A percentile compares a stretch with the other conserved stretches of the same genome.
Conservation (phyloP, 2,329 filamentous ascomycete species). For the Talaromyces atroroseus region DNA sequence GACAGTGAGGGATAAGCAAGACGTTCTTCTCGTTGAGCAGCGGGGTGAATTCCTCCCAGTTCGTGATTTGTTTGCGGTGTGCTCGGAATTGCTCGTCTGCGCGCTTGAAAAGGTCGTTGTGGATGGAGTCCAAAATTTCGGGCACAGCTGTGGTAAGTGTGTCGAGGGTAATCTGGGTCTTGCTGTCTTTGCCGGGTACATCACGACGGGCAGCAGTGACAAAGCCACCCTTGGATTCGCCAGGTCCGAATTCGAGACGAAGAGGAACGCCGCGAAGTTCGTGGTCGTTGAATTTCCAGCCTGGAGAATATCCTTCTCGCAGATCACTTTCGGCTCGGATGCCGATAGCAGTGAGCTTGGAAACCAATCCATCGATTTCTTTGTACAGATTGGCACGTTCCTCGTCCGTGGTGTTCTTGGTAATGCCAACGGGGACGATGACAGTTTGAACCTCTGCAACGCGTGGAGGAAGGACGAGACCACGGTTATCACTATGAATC, state of each 20-base stretch:
- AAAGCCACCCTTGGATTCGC: slow-evolving; percentile 79
- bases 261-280: slow-evolving; percentile 94
- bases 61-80: slow-evolving; percentile 73
- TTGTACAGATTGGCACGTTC: slow-evolving; percentile 70
- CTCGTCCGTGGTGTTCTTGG: slow-evolving; percentile 76
- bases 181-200: slow-evolving; percentile 59
- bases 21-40: slow-evolving; percentile 89
- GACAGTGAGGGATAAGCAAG: slow-evolving; percentile 84
- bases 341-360: slow-evolving; percentile 63
- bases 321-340: slow-evolving; percentile 76
- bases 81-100: slow-evolving; percentile 72
- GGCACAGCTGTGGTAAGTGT: slow-evolving; percentile 70
- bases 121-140: slow-evolving; percentile 80
- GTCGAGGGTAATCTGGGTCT: slow-evolving; percentile 70
- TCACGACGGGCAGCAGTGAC: slow-evolving; percentile 85
- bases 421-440: slow-evolving; percentile 88
- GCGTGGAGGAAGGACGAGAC: slow-evolving; percentile 84
- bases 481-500: slow-evolving; percentile 94
- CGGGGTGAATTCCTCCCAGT: slow-evolving; percentile 89
- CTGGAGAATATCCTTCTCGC: slow-evolving; percentile 85
- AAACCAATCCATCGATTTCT: slow-evolving; percentile 66
- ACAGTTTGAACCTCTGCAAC: slow-evolving; percentile 82
- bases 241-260: slow-evolving; percentile 90
- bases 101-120: slow-evolving; percentile 70
- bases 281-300: slow-evolving; percentile 99